Conservation (phyloP, 495 filamentous ascomycete genomes). For the Chaetomium tenue region DNA sequence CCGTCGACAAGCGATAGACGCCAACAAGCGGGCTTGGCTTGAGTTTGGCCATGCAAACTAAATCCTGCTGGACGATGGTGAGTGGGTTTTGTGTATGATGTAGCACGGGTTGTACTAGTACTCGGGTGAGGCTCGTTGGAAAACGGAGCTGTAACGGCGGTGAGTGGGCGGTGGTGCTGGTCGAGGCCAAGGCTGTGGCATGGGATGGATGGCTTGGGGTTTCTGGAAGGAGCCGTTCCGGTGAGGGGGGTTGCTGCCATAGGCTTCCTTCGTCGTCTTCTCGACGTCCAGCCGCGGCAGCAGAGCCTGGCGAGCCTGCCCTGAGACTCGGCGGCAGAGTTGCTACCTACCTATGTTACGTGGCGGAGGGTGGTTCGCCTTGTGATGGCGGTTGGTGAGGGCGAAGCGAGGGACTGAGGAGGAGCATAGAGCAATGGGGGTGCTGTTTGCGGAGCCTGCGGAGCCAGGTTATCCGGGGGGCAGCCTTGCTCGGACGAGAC, state of each 20-base stretch:
- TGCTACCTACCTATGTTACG: not conserved
- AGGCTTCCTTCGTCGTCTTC: not conserved
- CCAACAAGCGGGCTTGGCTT: not conserved
- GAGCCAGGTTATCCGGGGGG: not conserved
- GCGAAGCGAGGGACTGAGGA: not conserved
- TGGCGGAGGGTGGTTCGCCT: not conserved
- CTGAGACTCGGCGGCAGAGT: not conserved
- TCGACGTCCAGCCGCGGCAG: not conserved
- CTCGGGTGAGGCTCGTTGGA: not conserved
- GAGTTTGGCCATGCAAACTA: not conserved
- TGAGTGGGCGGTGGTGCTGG: not conserved
- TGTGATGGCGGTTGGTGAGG: not conserved
- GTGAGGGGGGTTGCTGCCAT: not conserved
- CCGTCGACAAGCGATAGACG: conserved; percentile 9
- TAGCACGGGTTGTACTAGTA: not conserved
- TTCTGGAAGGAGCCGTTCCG: not conserved
- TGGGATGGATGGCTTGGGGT: not conserved
- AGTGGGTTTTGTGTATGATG: not conserved
- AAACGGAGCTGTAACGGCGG: conserved; percentile 4
- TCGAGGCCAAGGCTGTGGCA: not conserved
- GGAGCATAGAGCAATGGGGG: not conserved
- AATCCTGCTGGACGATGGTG: not conserved
- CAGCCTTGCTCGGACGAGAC: no score
- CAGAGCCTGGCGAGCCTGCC: not conserved
- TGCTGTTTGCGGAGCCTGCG: no score